Base-by-base conservation (phyloP, 495 filamentous ascomycete genomes). In the Aeminium ludgeri region DNA sequence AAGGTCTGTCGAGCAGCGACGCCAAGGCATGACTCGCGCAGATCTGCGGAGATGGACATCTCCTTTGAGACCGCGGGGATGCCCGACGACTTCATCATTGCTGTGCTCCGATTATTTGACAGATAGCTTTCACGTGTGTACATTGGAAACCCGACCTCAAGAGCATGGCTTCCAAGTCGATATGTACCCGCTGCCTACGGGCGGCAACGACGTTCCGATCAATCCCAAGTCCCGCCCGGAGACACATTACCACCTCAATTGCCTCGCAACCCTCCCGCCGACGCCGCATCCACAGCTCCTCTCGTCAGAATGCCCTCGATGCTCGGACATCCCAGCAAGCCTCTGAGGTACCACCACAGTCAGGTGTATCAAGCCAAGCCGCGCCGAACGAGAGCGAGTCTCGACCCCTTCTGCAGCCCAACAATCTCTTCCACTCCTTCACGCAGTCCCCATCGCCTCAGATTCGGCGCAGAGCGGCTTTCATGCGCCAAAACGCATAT, bases 401-500 rank as follows among this genome's bases (percentile, higher is more conserved):
- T n/a, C 46, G 48, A 19, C 25, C 55, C 10, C 63, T 89, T 28
- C 68, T 94, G 34, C 65, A 69, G 47, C 67, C 72, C 16, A 72
- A 92, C 60, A 82, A 95, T 56, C 80, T 99, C 38, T 95, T 94
- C 65, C 86, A 99, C 61, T 69, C 75, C 16, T 91, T 86, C 59
- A 79, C 89, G 19, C 66, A 78, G 48, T 96, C 89, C 2, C 89
- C 91, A 10, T 75, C 80, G 17, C 74, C 80, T 23, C 76, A 76
- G 11, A 93, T 99, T 31, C 74, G 87, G 49, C 66, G 70, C 41
- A 76, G 91, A 34, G 91, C 89, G 16, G 78, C 77, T 20, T 86
- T 79, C 51, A 95, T 93, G 51, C 83, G 80, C 51, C 77, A 85
- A 48, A 80, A 94, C 59, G 86, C 84, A 4, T 78, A 80, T 56